Base-by-base conservation (phyloP, 2,329 filamentous ascomycete species). In the Apiospora hydei region DNA sequence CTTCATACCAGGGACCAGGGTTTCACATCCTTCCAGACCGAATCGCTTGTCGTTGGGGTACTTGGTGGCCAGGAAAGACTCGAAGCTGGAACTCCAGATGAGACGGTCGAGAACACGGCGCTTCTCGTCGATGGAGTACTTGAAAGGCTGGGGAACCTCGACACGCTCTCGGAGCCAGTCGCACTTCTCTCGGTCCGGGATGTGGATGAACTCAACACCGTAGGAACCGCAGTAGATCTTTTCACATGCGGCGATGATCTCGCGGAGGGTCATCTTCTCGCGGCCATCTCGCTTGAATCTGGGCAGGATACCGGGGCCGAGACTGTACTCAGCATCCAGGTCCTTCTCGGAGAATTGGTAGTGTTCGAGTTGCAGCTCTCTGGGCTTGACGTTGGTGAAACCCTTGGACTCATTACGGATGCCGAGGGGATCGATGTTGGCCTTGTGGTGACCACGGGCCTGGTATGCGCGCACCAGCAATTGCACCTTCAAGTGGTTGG, bases 31-130 rank as follows among this genome's bases (percentile, higher is more conserved):
- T 86, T 99, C 96, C 41, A 99, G 90, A 85, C 96, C 96, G 84
- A 99, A 99, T 81, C 96, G 94, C 90, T 99, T 99, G 86, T 99
- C 96, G 85, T 99, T 99, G 83, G 96, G 96, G 85, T 98, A 98
- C 85, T 99, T 99, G 72, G 95, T 98, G 72, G 96, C 92, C 77
- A 97, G 87, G 89, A 99, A 99, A 73, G 91, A 86, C 86, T 99
- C 96, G 83, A 99, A 99, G 85, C 94, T 98, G 75, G 95, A 97
- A 82, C 94, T 96, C 96, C 96, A 99, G 83, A 99, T 99, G 76
- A 99, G 88, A 81, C 96, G 94, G 85, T 99, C 96, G 77, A 99
- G 89, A 77, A 99, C 98, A 77, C 96, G 92, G 81, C 96, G 94
- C 90, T 99, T 99, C 89, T 99, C 96, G 80, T 98, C 96, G 73